Base-by-base conservation (phyloP, 2,329 filamentous ascomycete species). In the Venturia aucupariae region DNA sequence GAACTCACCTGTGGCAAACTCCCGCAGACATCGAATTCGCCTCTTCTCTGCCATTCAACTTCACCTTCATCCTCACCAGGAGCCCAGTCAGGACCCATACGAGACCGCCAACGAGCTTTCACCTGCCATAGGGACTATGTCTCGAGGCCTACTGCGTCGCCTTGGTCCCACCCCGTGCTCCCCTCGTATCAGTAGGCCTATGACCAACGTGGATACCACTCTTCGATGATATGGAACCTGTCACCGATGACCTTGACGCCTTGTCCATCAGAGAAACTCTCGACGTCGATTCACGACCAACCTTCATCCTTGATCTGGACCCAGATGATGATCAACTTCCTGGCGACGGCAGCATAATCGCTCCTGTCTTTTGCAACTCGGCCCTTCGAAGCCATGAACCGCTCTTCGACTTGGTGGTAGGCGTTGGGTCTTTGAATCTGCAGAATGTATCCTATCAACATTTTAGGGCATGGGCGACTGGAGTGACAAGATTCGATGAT, bases 401-500 rank as follows among this genome's bases (percentile, higher is more conserved):
- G 19, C 67, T 75, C 61, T 61, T 73, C 61, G 70, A 73, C 60
- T 69, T 66, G 54, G 63, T 75, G 35, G 69, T 65, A 1, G 69
- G 69, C 15, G 30, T 44, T 15, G 32, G 64, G 19, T 15, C 27
- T 10, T 8, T 39, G 22, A 15, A 30, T 10, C 30, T n/a, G 17
- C 32, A 59, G 5, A 4, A 17, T 15, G 3, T 15, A 13, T 27
- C 57, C 4, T 77, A 78, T 63, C 64, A 70, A 0, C 72, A 75
- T 0, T 81, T 80, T 67, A 74, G 69, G 60, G 67, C 62, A 1
- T 81, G 79, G 79, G 75, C 75, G 0, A 77, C 76, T 0, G 72
- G 76, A 0, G 71, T 76, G 19, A 80, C 76, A 4, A 72, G 71
- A 5, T 77, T 78, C 64, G 77, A 80, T 59, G 76, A 78, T 62